A percentile compares a stretch with the other conserved stretches of the same genome.
phyloP scores from a whole-genome alignment of 2,329 filamentous ascomycete genomes.

The Aaosphaeria arxii region DNA sequence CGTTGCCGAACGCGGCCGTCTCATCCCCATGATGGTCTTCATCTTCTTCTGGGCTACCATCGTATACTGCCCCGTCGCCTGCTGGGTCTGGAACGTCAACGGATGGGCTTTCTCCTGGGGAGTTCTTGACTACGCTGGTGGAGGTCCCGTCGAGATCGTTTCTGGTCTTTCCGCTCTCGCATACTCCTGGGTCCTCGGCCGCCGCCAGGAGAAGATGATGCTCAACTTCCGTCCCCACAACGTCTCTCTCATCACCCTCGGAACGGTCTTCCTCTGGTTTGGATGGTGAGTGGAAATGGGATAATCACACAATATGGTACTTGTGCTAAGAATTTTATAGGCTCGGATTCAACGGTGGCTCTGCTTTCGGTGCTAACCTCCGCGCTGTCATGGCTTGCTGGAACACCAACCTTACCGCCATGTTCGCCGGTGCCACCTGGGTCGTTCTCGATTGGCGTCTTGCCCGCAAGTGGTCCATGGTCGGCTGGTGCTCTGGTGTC shows the following conservation, averaged over 20 bases:
- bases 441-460: slow-evolving; percentile 93
- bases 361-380: slow-evolving; percentile 88
- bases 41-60: slow-evolving; percentile 94
- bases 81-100: slow-evolving; percentile 94
- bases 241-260: slow-evolving; percentile 93
- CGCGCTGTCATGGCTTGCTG: slow-evolving; percentile 95
- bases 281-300: slow-evolving; percentile 60
- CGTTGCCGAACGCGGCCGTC: slow-evolving; percentile 88
- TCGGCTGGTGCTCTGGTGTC: slow-evolving; percentile 87
- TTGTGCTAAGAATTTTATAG: too few relatives aligned
- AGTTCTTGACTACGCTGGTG: slow-evolving; percentile 93
- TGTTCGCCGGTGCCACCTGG: slow-evolving; percentile 91
- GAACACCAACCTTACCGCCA: slow-evolving; percentile 93
- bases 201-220: slow-evolving; percentile 99
- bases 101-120: slow-evolving; percentile 91
- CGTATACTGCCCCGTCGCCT: slow-evolving; percentile 94
- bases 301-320: too few relatives aligned
- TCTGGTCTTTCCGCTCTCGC: slow-evolving; percentile 91
- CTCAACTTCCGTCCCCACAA: slow-evolving; percentile 99
- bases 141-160: slow-evolving; percentile 94
- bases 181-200: slow-evolving; percentile 93
- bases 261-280: slow-evolving; percentile 95
- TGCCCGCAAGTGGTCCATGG: slow-evolving; percentile 90
- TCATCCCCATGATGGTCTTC: slow-evolving; percentile 93
- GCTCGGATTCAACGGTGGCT: slow-evolving; percentile 96